A percentile compares a stretch with the other conserved stretches of the same genome.
Evolutionary conservation across 345 rosid species (phyloP).

Genomic region (Eucalyptus decipiens): DNA sequence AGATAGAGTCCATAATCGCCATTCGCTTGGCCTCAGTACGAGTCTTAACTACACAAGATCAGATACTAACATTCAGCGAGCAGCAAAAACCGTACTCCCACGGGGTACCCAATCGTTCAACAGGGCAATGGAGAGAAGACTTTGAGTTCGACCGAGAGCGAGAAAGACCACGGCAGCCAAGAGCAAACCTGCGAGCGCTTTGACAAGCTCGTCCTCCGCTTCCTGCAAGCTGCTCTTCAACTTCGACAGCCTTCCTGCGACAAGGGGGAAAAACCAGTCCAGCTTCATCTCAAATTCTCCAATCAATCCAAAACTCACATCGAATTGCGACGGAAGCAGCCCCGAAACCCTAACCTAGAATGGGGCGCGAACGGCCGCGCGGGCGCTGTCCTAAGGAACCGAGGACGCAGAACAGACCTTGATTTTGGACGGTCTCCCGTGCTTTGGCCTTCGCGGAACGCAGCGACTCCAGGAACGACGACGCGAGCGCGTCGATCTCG

Average conservation of each 20-base stretch:
- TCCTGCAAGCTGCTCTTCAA: constrained; percentile 53
- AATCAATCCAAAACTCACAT: background rate
- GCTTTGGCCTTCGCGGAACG: constrained; percentile 33
- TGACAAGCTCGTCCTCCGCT: constrained; percentile 76
- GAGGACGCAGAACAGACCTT: constrained; percentile 14
- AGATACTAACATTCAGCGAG: background rate
- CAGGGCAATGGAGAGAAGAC: background rate
- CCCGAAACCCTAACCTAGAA: background rate
- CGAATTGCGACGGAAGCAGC: background rate
- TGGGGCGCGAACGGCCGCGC: background rate
- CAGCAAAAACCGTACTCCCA: background rate
- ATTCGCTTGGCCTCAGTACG: constrained; percentile 68
- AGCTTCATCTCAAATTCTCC: background rate
- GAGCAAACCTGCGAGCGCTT: constrained; percentile 54
- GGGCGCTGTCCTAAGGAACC: background rate
- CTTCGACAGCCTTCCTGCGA: constrained; percentile 37
- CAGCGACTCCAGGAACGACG: constrained; percentile 29
- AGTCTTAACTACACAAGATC: constrained; percentile 49
- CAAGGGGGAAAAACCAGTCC: background rate
- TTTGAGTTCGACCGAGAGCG: background rate
- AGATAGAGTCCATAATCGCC: constrained; percentile 51
- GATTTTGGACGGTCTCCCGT: constrained; percentile 32
- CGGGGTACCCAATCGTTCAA: background rate
- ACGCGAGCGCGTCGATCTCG: constrained; percentile 34
- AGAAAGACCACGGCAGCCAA: background rate